A percentile compares a stretch with the other conserved stretches of the same genome.
Evolutionary conservation across 2,329 filamentous ascomycete genomes (phyloP).

Genomic region (Hymenoscyphus fructigenus): DNA sequence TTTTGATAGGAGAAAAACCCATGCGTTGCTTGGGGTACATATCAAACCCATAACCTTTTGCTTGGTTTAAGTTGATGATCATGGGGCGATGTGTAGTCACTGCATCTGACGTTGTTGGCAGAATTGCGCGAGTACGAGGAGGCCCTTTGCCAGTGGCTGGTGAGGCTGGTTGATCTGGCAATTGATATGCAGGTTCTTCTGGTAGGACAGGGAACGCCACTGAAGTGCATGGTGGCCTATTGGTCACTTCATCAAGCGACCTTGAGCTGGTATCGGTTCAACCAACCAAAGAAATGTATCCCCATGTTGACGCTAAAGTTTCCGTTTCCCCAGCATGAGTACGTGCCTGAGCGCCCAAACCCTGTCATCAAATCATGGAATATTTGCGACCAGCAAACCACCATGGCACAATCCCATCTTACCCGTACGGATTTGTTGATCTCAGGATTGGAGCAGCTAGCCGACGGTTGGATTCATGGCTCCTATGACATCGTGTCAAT

Average conservation of each 20-base stretch:
- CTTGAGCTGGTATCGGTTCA: not conserved
- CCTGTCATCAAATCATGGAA: not conserved
- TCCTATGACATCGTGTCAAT: slow-evolving; percentile 1
- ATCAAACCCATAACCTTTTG: not conserved
- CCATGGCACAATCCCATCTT: slow-evolving; percentile 6
- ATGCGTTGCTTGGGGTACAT: not conserved
- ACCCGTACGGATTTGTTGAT: not conserved
- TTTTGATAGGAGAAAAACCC: not conserved
- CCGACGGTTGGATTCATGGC: not conserved
- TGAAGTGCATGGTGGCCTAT: not conserved
- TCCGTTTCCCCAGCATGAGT: not conserved
- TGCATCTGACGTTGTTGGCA: slow-evolving; percentile 14
- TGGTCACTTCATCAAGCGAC: not conserved
- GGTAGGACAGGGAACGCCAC: slow-evolving; percentile 3
- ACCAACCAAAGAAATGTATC: not conserved
- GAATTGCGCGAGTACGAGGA: not conserved
- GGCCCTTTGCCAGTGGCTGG: slow-evolving; percentile 12
- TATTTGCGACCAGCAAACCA: not conserved
- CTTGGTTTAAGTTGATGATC: slow-evolving; percentile 8
- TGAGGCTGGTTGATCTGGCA: slow-evolving; percentile 23
- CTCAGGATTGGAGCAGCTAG: not conserved
- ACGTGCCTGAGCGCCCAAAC: not conserved
- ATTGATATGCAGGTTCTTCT: slow-evolving; percentile 8
- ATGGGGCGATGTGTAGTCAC: slow-evolving; percentile 5
- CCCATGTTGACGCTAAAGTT: not conserved